Base-by-base conservation (phyloP, 179 eudicot genomes). In the Silene coronaria region DNA sequence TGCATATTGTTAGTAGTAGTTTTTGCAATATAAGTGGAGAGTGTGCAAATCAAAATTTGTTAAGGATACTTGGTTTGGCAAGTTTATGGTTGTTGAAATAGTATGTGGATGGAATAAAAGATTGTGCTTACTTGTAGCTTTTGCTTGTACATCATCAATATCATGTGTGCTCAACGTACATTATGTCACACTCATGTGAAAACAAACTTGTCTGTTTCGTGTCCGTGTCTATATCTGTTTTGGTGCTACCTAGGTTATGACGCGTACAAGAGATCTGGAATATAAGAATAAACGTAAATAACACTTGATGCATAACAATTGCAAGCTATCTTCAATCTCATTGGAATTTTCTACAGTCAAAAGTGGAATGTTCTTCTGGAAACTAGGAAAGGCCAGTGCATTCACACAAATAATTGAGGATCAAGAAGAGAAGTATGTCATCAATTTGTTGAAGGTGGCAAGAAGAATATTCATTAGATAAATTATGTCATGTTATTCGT, bases 401-500 rank as follows among this genome's bases (percentile, higher is more conserved):
- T 68, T 68, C 48, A 68, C 72, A 68, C 58, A 42, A 23, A 68
- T 45, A 42, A 23, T 23, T 21, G 19, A n/a, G 12, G 59, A 55
- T 55, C 59, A 55, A 9, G 75, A 58, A 30, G 34, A 55, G 48
- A 72, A 60, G 30, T 19, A 60, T 16, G 46, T 2, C 32, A 42
- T 8, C 23, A 46, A 2, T 14, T 74, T 62, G 14, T 19, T 46
- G 7, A 61, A 62, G 36, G 63, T 48, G 42, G 51, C 3, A 59
- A 36, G 23, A 75, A 26, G 77, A 75, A 70, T 75, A 73, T 34
- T 53, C 28, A 65, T 55, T 30, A 55, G 2, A 55, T 55, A 55
- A 3, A 51, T 51, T 53, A 16, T 53, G 17, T 53, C 21, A 55
- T 55, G 59, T 55, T 55, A 55, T 17, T 55, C n/a, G n/a, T 55